A percentile compares a stretch with the other conserved stretches of the same genome.
Conservation (phyloP, 768 basidiomycete species). For the Podaxis carcinomalis region DNA sequence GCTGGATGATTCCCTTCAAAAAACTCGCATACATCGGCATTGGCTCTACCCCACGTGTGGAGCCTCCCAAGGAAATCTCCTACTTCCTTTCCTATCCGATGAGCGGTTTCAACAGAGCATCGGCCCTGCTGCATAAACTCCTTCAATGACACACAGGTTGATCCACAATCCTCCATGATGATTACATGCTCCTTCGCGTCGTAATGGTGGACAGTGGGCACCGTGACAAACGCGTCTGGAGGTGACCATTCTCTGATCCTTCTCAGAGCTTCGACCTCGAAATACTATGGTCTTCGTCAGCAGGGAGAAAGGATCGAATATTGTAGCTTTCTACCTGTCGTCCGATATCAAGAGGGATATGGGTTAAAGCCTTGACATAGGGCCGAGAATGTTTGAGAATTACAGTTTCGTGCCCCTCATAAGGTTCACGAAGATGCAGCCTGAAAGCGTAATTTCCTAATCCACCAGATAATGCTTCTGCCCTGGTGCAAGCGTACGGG, state of each 20-base stretch:
- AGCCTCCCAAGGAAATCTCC: constrained; percentile 52
- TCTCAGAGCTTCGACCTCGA: constrained; percentile 45
- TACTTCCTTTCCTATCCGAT: constrained; percentile 46
- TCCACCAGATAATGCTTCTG: constrained; percentile 47
- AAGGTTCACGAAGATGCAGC: constrained; percentile 34
- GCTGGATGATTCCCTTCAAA: constrained; percentile 39
- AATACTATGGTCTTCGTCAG: constrained; percentile 22
- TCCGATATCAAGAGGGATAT: constrained; percentile 27
- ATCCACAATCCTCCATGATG: constrained; percentile 62
- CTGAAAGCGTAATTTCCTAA: constrained; percentile 55
- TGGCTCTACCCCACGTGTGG: constrained; percentile 44
- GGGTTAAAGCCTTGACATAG: constrained; percentile 27
- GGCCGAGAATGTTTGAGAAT: constrained; percentile 57
- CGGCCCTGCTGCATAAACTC: constrained; percentile 29
- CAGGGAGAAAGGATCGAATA: background rate
- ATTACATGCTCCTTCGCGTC: constrained; percentile 47
- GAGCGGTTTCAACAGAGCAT: constrained; percentile 25
- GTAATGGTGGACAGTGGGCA: constrained; percentile 45
- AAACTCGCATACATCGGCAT: constrained; percentile 19
- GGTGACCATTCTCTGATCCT: constrained; percentile 35
- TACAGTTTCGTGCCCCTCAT: constrained; percentile 40
- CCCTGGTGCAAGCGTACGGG: constrained; percentile 38
- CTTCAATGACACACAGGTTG: constrained; percentile 35
- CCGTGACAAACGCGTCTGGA: constrained; percentile 34
- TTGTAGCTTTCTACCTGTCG: constrained; percentile 44